Evolutionary conservation across 352 stramenopile genomes (phyloP), one percentile per base, ranked within the genome.

Genomic region (Phytopythium helicoides): DNA sequence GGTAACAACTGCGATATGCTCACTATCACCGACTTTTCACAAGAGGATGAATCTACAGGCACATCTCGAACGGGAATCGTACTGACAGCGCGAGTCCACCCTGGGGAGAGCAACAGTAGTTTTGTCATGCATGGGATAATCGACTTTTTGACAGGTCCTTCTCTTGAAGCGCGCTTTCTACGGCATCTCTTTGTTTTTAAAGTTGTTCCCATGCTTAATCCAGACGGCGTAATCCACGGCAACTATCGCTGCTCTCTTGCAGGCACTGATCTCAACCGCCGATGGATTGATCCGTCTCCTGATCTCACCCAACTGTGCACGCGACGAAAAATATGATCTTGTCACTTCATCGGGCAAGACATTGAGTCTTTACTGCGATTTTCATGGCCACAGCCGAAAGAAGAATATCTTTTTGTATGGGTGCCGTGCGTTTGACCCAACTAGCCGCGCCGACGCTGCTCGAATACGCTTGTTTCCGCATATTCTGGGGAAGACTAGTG

Each of bases 171-270:
- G 22, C 69, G 64, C 22, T 74, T 76, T 39, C 61, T 97, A n/a
- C 82, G 87, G 15, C 69, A 85, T 34, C 65, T 84, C 33, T 96
- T 95, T 42, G 71, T 96, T 16, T 95, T 97, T 58, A 95, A 96
- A 49, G 46, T 97, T 41, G 81, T 97, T 11, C 91, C 91, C 3
- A 97, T 97, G 91, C 69, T 97, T n/a, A 97, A 97, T 54, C 85
- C 86, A 0, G 91, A 97, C 51, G 91, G 91, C 9, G 91, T 97
- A n/a, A 73, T 97, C 47, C 74, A 96, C 53, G 91, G 91, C 45
- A 97, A 97, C 61, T 94, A 96, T 50, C 79, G 91, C 0, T 92
- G 76, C 54, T 94, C 80, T 3, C 73, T 97, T 12, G 82, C 87
- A 0, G 90, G 87, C 6, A 81, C 73, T 0, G 91, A 97, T 69